Evolutionary conservation across 495 filamentous ascomycete species (phyloP), one percentile per base, ranked within the genome.

Genomic region (Platismatia glauca): DNA sequence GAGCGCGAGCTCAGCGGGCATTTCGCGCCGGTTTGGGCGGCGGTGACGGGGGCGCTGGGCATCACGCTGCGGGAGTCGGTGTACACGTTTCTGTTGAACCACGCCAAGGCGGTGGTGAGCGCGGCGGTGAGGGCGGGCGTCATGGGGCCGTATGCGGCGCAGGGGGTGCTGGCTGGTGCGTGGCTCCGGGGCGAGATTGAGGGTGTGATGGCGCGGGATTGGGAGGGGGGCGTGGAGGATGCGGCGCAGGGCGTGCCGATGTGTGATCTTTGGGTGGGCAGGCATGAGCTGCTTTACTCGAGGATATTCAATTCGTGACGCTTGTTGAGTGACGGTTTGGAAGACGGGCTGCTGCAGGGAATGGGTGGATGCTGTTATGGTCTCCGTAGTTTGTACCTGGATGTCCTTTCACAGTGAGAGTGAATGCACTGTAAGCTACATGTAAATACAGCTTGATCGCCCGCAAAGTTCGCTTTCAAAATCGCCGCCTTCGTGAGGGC

Each of bases 241-340:
- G 93, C 91, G 1, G 93, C 88, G n/a, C 91, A 97, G 77, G 81
- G 79, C 33, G 88, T 93, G 44, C 91, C 92, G 11, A 84, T 86
- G 22, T 82, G 97, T 78, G 94, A 98, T 81, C 70, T 98, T 52
- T 98, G 93, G 90, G 79, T 95, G 62, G 94, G 95, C 15, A 83
- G 94, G 71, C 94, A 98, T 76, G 94, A 98, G 79, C 72, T 96
- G 71, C 74, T 98, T 44, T 98, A 98, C 76, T 95, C 89, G 66
- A 85, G 94, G 71, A 97, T 98, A 57, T 98, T 98, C 69, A 97
- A 98, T 72, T 87, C 84, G 58, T 86, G 67, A 79, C 3, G 48
- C 5, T 16, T 31, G 11, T 15, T 18, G 35, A n/a, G 33, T 16
- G 48, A 20, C 48, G 29, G 46, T n/a, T n/a, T n/a, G n/a, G n/a